These are phyloP conservation scores for Metarhizium guizhouense DNA, from an alignment of 2,329 filamentous ascomycete genomes.

Conservation along the genomic window DNA sequence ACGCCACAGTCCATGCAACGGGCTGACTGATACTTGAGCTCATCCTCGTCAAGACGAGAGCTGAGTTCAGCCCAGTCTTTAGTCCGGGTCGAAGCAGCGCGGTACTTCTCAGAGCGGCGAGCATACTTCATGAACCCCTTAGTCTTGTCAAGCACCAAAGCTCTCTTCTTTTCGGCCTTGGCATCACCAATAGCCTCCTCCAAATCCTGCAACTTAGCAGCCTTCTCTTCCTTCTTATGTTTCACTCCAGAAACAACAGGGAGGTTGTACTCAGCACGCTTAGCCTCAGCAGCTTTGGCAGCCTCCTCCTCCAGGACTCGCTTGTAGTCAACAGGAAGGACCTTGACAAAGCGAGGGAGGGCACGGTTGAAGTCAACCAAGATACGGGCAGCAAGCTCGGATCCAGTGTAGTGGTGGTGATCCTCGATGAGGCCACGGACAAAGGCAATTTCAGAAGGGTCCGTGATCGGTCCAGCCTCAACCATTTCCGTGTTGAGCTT, in stretches of 20 bases:
- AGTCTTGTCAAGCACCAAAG: conserved; percentile 94
- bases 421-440: conserved; percentile 89
- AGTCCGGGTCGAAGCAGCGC: conserved; percentile 70
- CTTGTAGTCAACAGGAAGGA: conserved; percentile 93
- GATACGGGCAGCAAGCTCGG: conserved; percentile 85
- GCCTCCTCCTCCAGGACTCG: conserved; percentile 80
- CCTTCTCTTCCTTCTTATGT: conserved; percentile 58
- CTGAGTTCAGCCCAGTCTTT: conserved; percentile 93
- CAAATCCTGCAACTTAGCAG: conserved; percentile 67
- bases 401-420: conserved; percentile 95
- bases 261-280: conserved; percentile 74
- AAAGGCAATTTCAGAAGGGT: conserved; percentile 81
- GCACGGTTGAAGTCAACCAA: conserved; percentile 93
- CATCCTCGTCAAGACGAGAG: conserved; percentile 79
- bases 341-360: conserved; percentile 83
- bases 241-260: conserved; percentile 62
- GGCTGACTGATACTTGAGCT: conserved; percentile 92
- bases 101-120: conserved; percentile 88
- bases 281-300: conserved; percentile 74
- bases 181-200: conserved; percentile 84
- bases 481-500: conserved; percentile 99
- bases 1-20: conserved; percentile 99
- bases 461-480: conserved; percentile 74
- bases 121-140: conserved; percentile 96
- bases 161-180: conserved; percentile 80